phyloP scores from a whole-genome alignment of 2,329 filamentous ascomycete genomes.

The Thermochaetoides dissita region DNA sequence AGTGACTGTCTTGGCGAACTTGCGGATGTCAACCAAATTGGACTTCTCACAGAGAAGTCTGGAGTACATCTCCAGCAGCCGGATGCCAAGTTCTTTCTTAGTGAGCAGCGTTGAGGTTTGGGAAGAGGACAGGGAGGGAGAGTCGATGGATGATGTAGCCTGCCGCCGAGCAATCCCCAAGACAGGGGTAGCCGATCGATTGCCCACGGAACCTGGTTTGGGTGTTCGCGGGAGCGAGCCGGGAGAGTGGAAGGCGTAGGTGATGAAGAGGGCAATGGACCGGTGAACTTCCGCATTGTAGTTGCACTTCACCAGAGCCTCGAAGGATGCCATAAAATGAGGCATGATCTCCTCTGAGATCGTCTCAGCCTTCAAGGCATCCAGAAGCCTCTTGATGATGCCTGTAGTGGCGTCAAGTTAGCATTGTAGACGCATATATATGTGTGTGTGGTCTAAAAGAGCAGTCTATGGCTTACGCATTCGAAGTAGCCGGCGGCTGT shows the following conservation, averaged over 20 bases:
- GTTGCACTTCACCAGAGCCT: slow-evolving; percentile 64
- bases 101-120: slow-evolving; percentile 29
- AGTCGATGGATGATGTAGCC: neutral
- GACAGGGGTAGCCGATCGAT: slow-evolving; percentile 26
- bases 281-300: slow-evolving; percentile 75
- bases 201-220: slow-evolving; percentile 26
- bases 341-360: slow-evolving; percentile 59
- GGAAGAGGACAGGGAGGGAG: too few species aligned
- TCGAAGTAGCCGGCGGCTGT: slow-evolving; percentile 67
- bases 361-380: slow-evolving; percentile 75
- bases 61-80: slow-evolving; percentile 64
- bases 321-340: slow-evolving; percentile 66
- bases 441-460: too few species aligned
- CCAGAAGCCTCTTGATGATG: slow-evolving; percentile 77
- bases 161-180: slow-evolving; percentile 23
- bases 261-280: slow-evolving; percentile 80
- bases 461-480: slow-evolving; percentile 55
- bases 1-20: slow-evolving; percentile 87
- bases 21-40: slow-evolving; percentile 56
- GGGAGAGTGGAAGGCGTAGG: slow-evolving; percentile 66
- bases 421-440: too few species aligned
- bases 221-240: slow-evolving; percentile 38
- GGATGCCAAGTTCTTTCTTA: slow-evolving; percentile 58
- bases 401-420: slow-evolving; percentile 32
- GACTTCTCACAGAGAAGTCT: slow-evolving; percentile 62